phyloP scores from a whole-genome alignment of 768 basidiomycete species.

The Hygrophorus russula region DNA sequence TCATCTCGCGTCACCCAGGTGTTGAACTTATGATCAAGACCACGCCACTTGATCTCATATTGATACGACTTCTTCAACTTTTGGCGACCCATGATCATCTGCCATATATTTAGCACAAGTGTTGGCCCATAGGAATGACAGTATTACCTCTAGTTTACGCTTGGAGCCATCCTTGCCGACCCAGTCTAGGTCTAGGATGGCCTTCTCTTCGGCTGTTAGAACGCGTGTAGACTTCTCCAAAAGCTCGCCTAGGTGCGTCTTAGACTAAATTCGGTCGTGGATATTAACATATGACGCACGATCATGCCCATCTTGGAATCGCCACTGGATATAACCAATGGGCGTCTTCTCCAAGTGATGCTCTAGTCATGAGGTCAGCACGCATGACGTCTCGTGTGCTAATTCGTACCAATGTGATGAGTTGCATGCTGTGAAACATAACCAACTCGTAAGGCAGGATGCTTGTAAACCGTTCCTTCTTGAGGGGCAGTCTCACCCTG shows the following conservation, averaged over 20 bases:
- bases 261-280: neutral
- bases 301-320: constrained; percentile 97
- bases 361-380: constrained; percentile 32
- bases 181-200: constrained; percentile 72
- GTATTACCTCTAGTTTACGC: constrained; percentile 73
- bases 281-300: constrained; percentile 36
- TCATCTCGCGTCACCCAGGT: constrained; percentile 88
- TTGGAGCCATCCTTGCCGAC: constrained; percentile 85
- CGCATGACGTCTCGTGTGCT: neutral
- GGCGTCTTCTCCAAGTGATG: constrained; percentile 94
- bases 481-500: constrained; percentile 90
- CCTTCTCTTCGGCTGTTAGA: constrained; percentile 81
- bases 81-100: constrained; percentile 89
- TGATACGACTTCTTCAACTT: constrained; percentile 94
- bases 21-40: constrained; percentile 78
- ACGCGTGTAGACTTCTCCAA: constrained; percentile 85
- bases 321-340: constrained; percentile 96
- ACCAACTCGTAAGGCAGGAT: constrained; percentile 86
- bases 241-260: constrained; percentile 52
- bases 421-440: constrained; percentile 98
- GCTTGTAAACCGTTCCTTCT: constrained; percentile 86
- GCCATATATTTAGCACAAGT: neutral
- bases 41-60: constrained; percentile 86
- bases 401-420: constrained; percentile 69
- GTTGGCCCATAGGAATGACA: no score